Evolutionary conservation across 2,329 filamentous ascomycete species (phyloP), one percentile per base, ranked within the genome.

Genomic region (Teratosphaeria destructans): DNA sequence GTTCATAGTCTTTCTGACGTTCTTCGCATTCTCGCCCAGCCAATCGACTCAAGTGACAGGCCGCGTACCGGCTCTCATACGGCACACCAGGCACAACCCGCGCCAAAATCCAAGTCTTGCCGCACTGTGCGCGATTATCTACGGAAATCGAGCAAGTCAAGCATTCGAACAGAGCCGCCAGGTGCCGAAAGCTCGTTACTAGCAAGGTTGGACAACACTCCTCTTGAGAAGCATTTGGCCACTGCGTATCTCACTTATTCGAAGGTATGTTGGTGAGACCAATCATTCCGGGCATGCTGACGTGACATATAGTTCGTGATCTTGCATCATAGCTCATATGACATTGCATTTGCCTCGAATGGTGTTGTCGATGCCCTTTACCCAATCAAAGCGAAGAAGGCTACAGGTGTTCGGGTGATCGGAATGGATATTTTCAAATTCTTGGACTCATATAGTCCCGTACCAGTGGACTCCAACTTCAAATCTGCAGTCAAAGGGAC

Each of bases 331-430:
- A 67, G 71, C 43, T 64, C 65, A 23, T 69, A 80, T n/a, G 70
- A 71, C 58, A 74, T 83, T 35, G 69, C 75, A 7, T 80, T 76
- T 67, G 78, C 76, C 64, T 81, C 79, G 0, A 71, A 74, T 29
- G 86, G 86, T 2, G 85, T 89, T 49, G 82, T 83, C 62, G 86
- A 88, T 82, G 86, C 88, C 65, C 63, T 88, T 62, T 81, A 81
- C 26, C 89, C 86, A 0, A 82, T 88, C 34, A 66, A 72, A 37
- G 68, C 71, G 12, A 68, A 69, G 2, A 64, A 68, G 3, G 71
- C 73, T 49, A 35, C 39, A 16, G 49, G 43, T 16, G 49, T 56
- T 32, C 57, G 49, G 1, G 69, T 73, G 16, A 67, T 75, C 55
- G 75, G 78, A 54, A 76, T 75, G 62, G 81, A 85, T 61, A 74